Evolutionary conservation across 805 yeast genomes (phyloP).

Genomic region (Yamadazyma tumulicola): DNA sequence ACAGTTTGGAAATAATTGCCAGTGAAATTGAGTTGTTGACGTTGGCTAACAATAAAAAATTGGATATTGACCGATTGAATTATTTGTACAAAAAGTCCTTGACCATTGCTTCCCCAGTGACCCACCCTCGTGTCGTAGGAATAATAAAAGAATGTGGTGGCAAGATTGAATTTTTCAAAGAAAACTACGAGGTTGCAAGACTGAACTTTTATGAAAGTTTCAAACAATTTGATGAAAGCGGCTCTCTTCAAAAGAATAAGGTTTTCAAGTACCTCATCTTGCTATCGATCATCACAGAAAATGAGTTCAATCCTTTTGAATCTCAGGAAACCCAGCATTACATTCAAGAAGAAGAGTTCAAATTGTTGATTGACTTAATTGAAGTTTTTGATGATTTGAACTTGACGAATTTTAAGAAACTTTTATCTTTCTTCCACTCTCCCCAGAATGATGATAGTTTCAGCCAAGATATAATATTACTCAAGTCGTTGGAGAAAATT

Average conservation of each 20-base stretch:
- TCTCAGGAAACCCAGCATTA: constrained; percentile 67
- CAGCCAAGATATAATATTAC: constrained; percentile 27
- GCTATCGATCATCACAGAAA: constrained; percentile 59
- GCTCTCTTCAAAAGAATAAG: constrained; percentile 45
- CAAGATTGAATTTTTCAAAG: constrained; percentile 56
- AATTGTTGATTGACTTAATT: constrained; percentile 24
- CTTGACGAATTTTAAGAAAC: constrained; percentile 16
- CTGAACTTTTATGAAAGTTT: constrained; percentile 57
- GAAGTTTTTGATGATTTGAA: constrained; percentile 29
- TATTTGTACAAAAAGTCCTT: constrained; percentile 45
- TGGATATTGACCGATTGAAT: constrained; percentile 36
- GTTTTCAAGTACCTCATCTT: constrained; percentile 61
- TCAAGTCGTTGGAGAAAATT: constrained; percentile 23
- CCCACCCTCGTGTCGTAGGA: constrained; percentile 74
- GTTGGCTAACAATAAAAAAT: constrained; percentile 26
- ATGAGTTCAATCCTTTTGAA: constrained; percentile 66
- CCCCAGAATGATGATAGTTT: constrained; percentile 25
- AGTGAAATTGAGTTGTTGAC: constrained; percentile 57
- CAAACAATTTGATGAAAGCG: constrained; percentile 43
- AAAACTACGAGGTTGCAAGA: constrained; percentile 56
- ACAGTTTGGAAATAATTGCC: constrained; percentile 62
- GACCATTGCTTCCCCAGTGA: constrained; percentile 55
- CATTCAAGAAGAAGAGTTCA: constrained; percentile 25
- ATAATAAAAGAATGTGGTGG: constrained; percentile 78
- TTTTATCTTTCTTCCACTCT: no score